phyloP scores from a whole-genome alignment of 768 basidiomycete species.

The Pleurotus tuoliensis region DNA sequence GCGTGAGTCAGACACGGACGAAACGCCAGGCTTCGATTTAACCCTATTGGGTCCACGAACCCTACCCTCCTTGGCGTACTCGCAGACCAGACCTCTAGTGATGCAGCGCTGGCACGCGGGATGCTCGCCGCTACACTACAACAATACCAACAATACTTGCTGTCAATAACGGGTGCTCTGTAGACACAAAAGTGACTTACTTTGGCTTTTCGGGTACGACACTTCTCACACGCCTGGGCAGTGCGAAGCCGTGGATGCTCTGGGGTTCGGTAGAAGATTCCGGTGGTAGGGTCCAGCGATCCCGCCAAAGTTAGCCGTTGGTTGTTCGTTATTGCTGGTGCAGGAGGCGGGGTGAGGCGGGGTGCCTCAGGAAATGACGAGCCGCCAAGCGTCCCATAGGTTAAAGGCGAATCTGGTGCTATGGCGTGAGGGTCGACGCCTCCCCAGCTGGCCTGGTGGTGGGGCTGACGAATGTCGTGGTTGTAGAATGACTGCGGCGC shows the following conservation, averaged over 20 bases:
- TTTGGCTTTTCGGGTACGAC: constrained; percentile 70
- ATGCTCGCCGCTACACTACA: constrained; percentile 67
- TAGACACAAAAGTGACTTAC: constrained; percentile 29
- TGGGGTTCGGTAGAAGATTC: constrained; percentile 61
- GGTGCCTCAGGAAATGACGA: constrained; percentile 3
- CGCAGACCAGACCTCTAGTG: constrained; percentile 53
- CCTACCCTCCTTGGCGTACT: constrained; percentile 64
- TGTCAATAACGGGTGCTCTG: neutral
- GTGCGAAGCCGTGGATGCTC: constrained; percentile 67
- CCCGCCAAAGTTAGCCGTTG: constrained; percentile 41
- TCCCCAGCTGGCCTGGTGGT: neutral
- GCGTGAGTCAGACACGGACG: constrained; percentile 8
- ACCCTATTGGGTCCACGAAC: constrained; percentile 61
- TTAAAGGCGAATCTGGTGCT: neutral
- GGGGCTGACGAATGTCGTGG: neutral
- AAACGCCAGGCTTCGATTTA: constrained; percentile 25
- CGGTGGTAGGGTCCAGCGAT: constrained; percentile 58
- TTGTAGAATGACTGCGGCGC: neutral
- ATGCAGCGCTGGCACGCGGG: constrained; percentile 67
- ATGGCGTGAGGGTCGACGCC: neutral
- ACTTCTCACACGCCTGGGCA: constrained; percentile 74
- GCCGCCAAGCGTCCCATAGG: neutral
- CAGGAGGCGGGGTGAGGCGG: constrained; percentile 1
- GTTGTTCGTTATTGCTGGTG: neutral
- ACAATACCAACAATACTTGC: constrained; percentile 7